phyloP scores from a whole-genome alignment of 345 rosid genomes.

The Nephelium lappaceum region DNA sequence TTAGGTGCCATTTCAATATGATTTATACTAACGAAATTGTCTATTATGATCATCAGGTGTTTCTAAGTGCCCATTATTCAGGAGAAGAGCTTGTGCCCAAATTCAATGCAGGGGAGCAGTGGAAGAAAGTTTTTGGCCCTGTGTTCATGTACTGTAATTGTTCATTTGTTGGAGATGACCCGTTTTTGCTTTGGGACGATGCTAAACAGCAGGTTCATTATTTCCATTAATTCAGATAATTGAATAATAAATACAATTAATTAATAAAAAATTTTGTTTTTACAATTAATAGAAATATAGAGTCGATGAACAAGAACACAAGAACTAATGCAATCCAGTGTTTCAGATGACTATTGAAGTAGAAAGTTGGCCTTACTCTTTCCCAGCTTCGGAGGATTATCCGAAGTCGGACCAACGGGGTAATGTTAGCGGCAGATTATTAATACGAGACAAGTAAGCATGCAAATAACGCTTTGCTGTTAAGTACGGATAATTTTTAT shows the following conservation, averaged over 20 bases:
- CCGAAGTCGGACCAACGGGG: constrained; percentile 51
- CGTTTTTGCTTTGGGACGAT: constrained; percentile 54
- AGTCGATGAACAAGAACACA: no score
- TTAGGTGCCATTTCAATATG: no score
- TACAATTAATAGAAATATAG: no score
- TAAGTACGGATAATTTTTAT: no score
- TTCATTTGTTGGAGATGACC: constrained; percentile 19
- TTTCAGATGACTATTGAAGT: constrained; percentile 49
- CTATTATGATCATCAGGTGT: constrained; percentile 51
- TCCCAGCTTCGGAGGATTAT: constrained; percentile 65
- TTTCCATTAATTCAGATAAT: background rate
- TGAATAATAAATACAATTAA: background rate
- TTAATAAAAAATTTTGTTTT: background rate
- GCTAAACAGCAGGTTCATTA: constrained; percentile 57
- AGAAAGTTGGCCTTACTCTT: constrained; percentile 63
- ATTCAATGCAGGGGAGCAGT: constrained; percentile 57
- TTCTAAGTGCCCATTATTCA: constrained; percentile 77
- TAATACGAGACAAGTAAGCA: constrained; percentile 48
- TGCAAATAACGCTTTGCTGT: background rate
- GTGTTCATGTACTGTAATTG: constrained; percentile 60
- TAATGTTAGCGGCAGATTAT: constrained; percentile 45
- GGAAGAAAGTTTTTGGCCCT: constrained; percentile 92
- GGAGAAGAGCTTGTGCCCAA: constrained; percentile 81
- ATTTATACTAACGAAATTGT: no score
- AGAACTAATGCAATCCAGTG: no score